Evolutionary conservation across 2,329 filamentous ascomycete genomes (phyloP).

Genomic region (Cytospora schulzeri): DNA sequence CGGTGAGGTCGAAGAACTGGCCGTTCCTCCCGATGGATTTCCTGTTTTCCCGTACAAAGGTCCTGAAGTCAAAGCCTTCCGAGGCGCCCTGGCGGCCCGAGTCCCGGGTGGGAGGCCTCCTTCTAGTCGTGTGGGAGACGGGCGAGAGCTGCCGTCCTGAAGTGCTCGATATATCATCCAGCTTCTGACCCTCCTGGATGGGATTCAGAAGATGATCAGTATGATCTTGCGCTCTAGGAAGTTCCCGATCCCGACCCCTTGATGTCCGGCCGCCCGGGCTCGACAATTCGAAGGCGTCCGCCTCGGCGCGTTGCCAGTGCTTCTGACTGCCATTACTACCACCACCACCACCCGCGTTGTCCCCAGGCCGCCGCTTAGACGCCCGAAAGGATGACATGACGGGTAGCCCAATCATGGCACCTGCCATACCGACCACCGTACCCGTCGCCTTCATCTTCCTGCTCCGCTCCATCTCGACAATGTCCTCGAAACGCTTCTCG

Average conservation of each 20-base stretch:
- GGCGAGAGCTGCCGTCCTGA: slow-evolving; percentile 13
- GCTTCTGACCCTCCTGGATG: slow-evolving; percentile 18
- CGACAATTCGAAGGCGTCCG: slow-evolving; percentile 18
- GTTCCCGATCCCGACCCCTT: not conserved
- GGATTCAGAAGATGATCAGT: slow-evolving; percentile 13
- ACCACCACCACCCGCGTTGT: not conserved
- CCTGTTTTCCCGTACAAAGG: slow-evolving; percentile 37
- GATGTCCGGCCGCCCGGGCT: not conserved
- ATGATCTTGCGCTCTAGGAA: not conserved
- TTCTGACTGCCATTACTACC: not conserved
- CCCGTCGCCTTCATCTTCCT: slow-evolving; percentile 33
- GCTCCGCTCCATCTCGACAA: slow-evolving; percentile 48
- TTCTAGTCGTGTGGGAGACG: slow-evolving; percentile 5
- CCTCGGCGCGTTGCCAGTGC: slow-evolving; percentile 24
- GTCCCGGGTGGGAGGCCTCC: slow-evolving; percentile 12
- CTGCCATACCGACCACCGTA: slow-evolving; percentile 31
- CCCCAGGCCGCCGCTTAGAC: not conserved
- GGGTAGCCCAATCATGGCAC: slow-evolving; percentile 32
- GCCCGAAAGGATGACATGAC: slow-evolving; percentile 27
- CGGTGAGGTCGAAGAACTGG: slow-evolving; percentile 55
- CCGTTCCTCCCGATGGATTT: slow-evolving; percentile 52
- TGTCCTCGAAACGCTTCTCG: slow-evolving; percentile 58
- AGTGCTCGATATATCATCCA: slow-evolving; percentile 2
- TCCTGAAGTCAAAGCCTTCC: slow-evolving; percentile 31
- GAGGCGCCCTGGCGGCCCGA: slow-evolving; percentile 27